Conservation (phyloP, 1,284 basidiomycete genomes). For the Leccinum colubrinum region DNA sequence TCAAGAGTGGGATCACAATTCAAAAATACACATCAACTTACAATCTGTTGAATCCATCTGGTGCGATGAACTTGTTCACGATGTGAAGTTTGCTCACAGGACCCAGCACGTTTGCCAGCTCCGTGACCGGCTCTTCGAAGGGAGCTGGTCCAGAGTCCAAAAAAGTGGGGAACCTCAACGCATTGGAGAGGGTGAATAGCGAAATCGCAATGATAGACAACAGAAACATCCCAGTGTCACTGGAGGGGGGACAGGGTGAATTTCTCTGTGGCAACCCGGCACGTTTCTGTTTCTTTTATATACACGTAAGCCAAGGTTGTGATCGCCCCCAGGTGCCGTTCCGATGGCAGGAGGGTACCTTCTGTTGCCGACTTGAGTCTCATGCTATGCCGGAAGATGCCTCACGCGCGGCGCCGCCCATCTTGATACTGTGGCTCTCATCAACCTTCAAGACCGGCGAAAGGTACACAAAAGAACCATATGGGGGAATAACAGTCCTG, state of each 20-base stretch:
- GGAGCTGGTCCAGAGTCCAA: neutral
- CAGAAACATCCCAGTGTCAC: neutral
- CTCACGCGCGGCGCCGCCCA: neutral
- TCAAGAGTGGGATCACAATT: neutral
- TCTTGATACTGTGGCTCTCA: neutral
- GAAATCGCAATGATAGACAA: neutral
- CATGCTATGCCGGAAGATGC: neutral
- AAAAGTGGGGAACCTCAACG: neutral
- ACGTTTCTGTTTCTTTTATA: constrained; percentile 14
- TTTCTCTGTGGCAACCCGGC: neutral
- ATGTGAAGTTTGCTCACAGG: constrained; percentile 19
- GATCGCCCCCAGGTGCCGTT: neutral
- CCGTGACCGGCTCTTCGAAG: neutral
- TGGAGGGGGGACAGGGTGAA: neutral
- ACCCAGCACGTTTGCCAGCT: constrained; percentile 13
- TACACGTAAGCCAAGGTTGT: neutral
- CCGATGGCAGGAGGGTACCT: neutral
- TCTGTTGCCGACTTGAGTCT: neutral
- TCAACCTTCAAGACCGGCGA: neutral
- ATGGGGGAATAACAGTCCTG: neutral
- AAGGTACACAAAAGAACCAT: neutral
- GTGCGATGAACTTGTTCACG: constrained; percentile 29
- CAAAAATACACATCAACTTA: constrained; percentile 11
- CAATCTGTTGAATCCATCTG: constrained; percentile 37
- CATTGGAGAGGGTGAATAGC: neutral